Evolutionary conservation across 805 yeast genomes (phyloP).

Genomic region (Tetrapisispora namnaoensis): DNA sequence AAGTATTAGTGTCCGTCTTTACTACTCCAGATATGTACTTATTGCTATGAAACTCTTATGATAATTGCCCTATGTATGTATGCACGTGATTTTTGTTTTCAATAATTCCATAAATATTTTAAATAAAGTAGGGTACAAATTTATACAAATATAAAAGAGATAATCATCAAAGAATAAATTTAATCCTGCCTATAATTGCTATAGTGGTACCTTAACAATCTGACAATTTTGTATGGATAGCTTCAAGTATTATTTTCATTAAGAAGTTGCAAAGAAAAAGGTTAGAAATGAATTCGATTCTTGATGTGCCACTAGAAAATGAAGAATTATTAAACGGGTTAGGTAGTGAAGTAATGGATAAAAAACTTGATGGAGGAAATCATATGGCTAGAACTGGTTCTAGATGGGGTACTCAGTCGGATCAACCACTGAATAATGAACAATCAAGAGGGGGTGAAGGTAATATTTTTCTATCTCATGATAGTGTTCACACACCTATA

Average conservation of each 20-base stretch:
- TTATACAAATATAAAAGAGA: too few species aligned
- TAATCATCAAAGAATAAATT: too few species aligned
- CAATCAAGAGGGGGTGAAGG: constrained; percentile 37
- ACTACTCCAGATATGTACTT: too few species aligned
- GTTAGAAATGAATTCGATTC: neutral
- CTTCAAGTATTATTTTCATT: neutral
- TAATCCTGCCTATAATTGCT: too few species aligned
- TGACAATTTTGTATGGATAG: neutral
- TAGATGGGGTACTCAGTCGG: constrained; percentile 33
- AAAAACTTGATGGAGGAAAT: constrained; percentile 34
- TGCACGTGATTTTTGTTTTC: too few species aligned
- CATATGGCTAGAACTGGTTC: constrained; percentile 46
- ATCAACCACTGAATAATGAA: too few species aligned
- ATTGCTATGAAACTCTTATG: too few species aligned
- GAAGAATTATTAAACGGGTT: constrained; percentile 18
- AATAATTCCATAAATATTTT: too few species aligned
- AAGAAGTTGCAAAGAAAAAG: neutral
- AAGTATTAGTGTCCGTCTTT: too few species aligned
- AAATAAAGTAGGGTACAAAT: neutral
- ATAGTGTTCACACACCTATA: constrained; percentile 54
- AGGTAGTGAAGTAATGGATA: constrained; percentile 32
- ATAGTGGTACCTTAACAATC: too few species aligned
- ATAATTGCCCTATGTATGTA: too few species aligned
- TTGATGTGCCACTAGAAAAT: neutral
- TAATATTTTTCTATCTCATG: constrained; percentile 18